Base-by-base conservation (phyloP, 352 stramenopile genomes). In the Globisporangium megalacanthum region DNA sequence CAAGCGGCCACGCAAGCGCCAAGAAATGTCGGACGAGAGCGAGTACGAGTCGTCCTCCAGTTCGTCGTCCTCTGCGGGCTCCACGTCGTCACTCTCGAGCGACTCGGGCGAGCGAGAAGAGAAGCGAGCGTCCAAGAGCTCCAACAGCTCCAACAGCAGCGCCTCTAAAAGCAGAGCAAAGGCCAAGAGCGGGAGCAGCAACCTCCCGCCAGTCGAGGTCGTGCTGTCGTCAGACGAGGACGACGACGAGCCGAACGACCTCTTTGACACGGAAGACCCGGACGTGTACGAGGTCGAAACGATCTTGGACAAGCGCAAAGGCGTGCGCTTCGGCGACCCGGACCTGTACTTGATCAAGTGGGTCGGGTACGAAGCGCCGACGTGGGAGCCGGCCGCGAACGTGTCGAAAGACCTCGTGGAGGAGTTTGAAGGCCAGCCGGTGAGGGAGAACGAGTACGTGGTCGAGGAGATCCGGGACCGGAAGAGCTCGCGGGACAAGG, bases 271-370 rank as follows among this genome's bases (percentile, higher is more conserved):
- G 36, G 77, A 84, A 19, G 82, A 92, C 54, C 82, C 82, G 20
- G 79, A 92, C 45, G 82, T 92, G 65, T 92, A 89, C 64, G 82
- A 92, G 49, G 82, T 92, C 47, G 82, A 92, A 59, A 70, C 60
- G 17, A 87, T 92, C 48, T 53, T 90, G 17, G 61, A 81, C 29
- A 90, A 89, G 65, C 75, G 73, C 36, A 55, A 60, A 3, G 75
- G 72, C 1, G 54, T 66, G 19, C 57, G 29, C 14, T 88, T 79
- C 45, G 79, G 82, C 11, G 71, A 89, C 11, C 54, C 64, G 2
- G 82, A 90, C 45, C 49, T 79, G 75, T 92, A 92, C 58, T 64
- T 88, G 36, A 88, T 92, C 58, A 90, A 90, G 58, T 92, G 82
- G 82, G 78, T 88, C 49, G 82, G 79, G 31, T 92, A 92, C 60